Evolutionary conservation across 129 eudicot genomes (phyloP), one percentile per base, ranked within the genome.

Genomic region (Saussurea involucrata): DNA sequence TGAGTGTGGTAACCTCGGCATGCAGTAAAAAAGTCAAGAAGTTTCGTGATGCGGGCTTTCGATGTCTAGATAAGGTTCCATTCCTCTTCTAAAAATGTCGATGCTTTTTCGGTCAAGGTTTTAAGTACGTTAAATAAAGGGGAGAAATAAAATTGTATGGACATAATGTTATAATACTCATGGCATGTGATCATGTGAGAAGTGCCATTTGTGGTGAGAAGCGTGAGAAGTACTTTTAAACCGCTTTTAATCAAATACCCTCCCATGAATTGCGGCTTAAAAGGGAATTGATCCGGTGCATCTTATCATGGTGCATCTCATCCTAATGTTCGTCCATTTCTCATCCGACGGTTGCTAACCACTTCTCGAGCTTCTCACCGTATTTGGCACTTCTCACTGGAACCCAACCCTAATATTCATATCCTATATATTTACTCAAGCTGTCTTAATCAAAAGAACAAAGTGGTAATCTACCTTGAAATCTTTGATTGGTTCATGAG

Each of bases 11-110:
- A 57, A 76, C 83, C 5, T 76, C 97, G 36, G 97, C 93, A 57
- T 95, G 98, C 83, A 74, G 81, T 69, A 95, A 95, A 82, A 95
- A 89, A 69, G 80, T 75, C 65, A 88, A 87, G 79, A 89, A 81
- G 76, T 95, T 86, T 76, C 91, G 93, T n/a, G 96, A 92, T 76
- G 96, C 98, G 66, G 98, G 90, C 74, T 88, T 91, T 70, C 73
- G 69, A 80, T 87, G 92, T 81, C 92, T 95, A 80, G 96, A 95
- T 72, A 83, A 95, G 96, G 98, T 90, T 0, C 61, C 61, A 53
- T 53, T 53, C 22, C 61, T 53, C 61, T 53, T 53, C 22, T 53
- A 53, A 18, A 53, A n/a, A 53, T 17, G 12, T 40, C 49, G 1
- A 53, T 53, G 61, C 61, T 53, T 53, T 53, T 53, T 53, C 22